Evolutionary conservation across 192 early-diverging fungal genomes (phyloP), one percentile per base, ranked within the genome.

Genomic region (Rhizophagus clarus): DNA sequence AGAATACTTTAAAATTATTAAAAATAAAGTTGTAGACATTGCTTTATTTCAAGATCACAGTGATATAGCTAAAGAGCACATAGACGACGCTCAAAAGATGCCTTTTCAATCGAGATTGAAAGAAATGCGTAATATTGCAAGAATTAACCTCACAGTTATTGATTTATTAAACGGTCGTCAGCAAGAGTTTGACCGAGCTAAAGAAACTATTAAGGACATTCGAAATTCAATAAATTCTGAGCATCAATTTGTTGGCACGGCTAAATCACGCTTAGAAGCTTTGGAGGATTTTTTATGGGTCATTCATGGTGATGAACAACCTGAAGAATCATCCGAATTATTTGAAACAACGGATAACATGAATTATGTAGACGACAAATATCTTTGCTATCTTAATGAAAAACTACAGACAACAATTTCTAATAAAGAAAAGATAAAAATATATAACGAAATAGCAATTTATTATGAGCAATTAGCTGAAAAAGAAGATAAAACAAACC

Each of bases 251-350:
- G 2, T 34, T 24, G 20, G 68, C 17, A 22, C 14, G 9, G 8
- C 34, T 32, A 29, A 70, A 42, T 40, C 37, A n/a, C 68, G 68
- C 10, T 22, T 70, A 11, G 68, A 70, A 70, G 37, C 40, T 42
- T 70, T 70, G 9, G 68, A 70, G 31, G 68, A 70, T 70, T 70
- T 70, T 22, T 70, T 70, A 22, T 70, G 68, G 68, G 34, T 70
- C 22, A 45, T 70, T n/a, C 10, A 17, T 40, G 68, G 68, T 40
- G 37, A 45, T 10, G 68, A n/a, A 37, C 20, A 3, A 4, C 20
- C 68, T 70, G 2, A 15, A 0, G 20, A 37, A 7, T 22, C 34
- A 40, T 2, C 4, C 26, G 68, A 70, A 42, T 9, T n/a, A 70
- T 20, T 2, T 22, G 0, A 10, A 70, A 64, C 11, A 3, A 9